Base-by-base conservation (phyloP, 2,329 filamentous ascomycete species). In the Teratosphaeria epicoccoides region DNA sequence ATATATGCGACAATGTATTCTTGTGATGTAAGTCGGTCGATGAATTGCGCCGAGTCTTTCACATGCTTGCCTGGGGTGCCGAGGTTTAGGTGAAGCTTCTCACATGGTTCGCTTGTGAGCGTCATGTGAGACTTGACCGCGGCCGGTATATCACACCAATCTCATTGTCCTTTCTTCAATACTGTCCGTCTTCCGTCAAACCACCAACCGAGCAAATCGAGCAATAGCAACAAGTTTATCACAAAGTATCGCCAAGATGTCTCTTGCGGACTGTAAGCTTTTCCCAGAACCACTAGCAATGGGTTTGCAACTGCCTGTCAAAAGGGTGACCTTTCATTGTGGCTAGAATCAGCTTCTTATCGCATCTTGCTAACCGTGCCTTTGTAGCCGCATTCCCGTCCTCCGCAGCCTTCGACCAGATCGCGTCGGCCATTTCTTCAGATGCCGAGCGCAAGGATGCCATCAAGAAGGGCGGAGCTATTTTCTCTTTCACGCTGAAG, bases 401-500 rank as follows among this genome's bases (percentile, higher is more conserved):
- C 66, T 97, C 93, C 54, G 83, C 74, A 59, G 89, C 90, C 61
- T 98, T 98, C 72, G 93, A 98, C 68, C 78, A 76, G 65, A 96
- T 98, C 77, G 81, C 87, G 71, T 67, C 73, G 50, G 80, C 83
- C 49, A 83, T 98, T 58, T 72, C 77, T 64, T 70, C 78, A 63
- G 82, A 86, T 24, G 78, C 80, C 59, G 87, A 88, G 64, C 83
- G 84, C 73, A 85, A 94, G 74, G 84, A 89, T 59, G 90, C 91
- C 61, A 84, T 97, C 71, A 91, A 94, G 73, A 82, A 88, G 68
- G 91, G 83, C 67, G 85, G 85, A 64, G 88, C 86, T 55, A 76
- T 97, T 69, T 96, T 95, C 70, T 84, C 84, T 55, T 97, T 98
- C 74, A 88, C 82, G 50, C 76, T 98, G 60, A 97, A 95, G 79